These are phyloP conservation scores for Excoecaria agallocha DNA, from an alignment of 345 rosid genomes.

Conservation along the genomic window DNA sequence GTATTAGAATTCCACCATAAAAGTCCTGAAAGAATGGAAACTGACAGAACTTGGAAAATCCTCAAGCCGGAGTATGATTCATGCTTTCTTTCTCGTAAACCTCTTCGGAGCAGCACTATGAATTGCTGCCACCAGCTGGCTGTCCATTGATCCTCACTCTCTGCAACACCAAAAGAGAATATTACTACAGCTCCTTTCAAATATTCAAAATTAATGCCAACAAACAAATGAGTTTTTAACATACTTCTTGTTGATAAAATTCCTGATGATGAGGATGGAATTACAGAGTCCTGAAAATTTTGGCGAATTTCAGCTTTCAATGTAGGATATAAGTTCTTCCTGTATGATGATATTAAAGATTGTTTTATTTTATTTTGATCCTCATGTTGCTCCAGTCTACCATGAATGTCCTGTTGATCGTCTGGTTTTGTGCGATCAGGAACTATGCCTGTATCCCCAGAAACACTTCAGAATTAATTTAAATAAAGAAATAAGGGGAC, in stretches of 20 bases:
- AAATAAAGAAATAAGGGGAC: too few species aligned
- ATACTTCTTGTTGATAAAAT: slow-evolving; percentile 34
- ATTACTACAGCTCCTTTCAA: not conserved
- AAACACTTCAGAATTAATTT: not conserved
- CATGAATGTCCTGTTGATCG: slow-evolving; percentile 47
- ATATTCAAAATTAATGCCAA: not conserved
- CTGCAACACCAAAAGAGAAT: slow-evolving; percentile 22
- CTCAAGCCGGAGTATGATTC: slow-evolving; percentile 79
- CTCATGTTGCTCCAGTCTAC: slow-evolving; percentile 49
- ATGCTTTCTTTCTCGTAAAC: slow-evolving; percentile 75
- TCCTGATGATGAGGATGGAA: slow-evolving; percentile 24
- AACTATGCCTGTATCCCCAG: slow-evolving; percentile 52
- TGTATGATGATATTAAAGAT: slow-evolving; percentile 53
- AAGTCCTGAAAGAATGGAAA: slow-evolving; percentile 75
- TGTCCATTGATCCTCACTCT: slow-evolving; percentile 60
- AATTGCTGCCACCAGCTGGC: slow-evolving; percentile 84
- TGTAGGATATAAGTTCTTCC: slow-evolving; percentile 49
- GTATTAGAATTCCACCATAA: slow-evolving; percentile 84
- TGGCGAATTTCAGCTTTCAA: slow-evolving; percentile 54
- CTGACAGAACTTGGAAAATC: slow-evolving; percentile 83
- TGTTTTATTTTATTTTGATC: slow-evolving; percentile 68
- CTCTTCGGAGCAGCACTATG: slow-evolving; percentile 60
- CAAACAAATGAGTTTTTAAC: not conserved
- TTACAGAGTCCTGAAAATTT: slow-evolving; percentile 29
- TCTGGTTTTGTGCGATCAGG: slow-evolving; percentile 57